These are phyloP conservation scores for Ustilago cynodontis DNA, from an alignment of 1,284 basidiomycete genomes.

Conservation along the genomic window DNA sequence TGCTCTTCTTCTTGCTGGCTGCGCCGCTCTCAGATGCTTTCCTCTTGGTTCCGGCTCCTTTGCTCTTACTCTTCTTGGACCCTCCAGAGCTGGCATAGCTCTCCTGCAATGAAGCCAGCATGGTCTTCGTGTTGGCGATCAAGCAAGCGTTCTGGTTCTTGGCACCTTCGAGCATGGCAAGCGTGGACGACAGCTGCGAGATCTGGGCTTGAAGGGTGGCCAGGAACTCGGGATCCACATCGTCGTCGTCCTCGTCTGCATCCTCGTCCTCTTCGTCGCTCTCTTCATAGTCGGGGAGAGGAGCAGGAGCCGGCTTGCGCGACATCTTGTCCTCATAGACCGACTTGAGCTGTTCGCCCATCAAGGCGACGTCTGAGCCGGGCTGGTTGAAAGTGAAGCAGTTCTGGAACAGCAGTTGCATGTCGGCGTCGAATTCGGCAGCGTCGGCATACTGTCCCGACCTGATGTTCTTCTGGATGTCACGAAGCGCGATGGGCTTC, in stretches of 20 bases:
- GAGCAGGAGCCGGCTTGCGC: conserved; percentile 75
- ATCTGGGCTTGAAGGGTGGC: conserved; percentile 61
- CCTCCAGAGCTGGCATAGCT: conserved; percentile 50
- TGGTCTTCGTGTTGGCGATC: conserved; percentile 61
- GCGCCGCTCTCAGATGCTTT: conserved; percentile 49
- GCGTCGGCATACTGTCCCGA: conserved; percentile 80
- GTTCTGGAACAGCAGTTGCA: conserved; percentile 93
- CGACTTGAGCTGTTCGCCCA: conserved; percentile 75
- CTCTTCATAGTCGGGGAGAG: conserved; percentile 66
- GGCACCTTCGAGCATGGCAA: conserved; percentile 59
- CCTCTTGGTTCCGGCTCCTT: conserved; percentile 48
- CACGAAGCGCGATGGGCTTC: conserved; percentile 84
- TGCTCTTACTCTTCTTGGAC: conserved; percentile 60
- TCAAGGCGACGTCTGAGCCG: conserved; percentile 84
- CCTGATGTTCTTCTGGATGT: conserved; percentile 78
- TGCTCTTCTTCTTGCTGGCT: conserved; percentile 50
- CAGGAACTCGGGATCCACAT: conserved; percentile 54
- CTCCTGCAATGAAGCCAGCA: conserved; percentile 57
- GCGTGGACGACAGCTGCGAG: conserved; percentile 54
- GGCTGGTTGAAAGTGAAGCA: conserved; percentile 92
- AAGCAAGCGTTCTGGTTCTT: conserved; percentile 62
- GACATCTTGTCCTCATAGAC: conserved; percentile 93
- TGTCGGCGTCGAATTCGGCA: conserved; percentile 86
- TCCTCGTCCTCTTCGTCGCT: conserved; percentile 71
- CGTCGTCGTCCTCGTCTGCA: conserved; percentile 59